Evolutionary conservation across 225 moss, liverwort and hornwort species (phyloP).

Genomic region (Bryum argenteum): DNA sequence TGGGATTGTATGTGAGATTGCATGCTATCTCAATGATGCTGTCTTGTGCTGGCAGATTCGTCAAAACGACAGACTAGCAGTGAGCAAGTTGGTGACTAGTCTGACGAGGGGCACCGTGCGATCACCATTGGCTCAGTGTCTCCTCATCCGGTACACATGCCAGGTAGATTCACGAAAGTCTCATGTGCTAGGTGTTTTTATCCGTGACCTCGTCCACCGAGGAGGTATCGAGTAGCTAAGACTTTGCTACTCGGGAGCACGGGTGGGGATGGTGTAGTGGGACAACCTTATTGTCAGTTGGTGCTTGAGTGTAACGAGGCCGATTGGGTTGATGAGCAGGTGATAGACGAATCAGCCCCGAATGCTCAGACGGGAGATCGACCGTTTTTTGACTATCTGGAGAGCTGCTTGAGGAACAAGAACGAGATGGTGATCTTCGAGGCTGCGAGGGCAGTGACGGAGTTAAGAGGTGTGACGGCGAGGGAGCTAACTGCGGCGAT

Average conservation of each 20-base stretch:
- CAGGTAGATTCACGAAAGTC: conserved; percentile 46
- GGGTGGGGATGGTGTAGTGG: too few species aligned
- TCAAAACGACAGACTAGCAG: conserved; percentile 86
- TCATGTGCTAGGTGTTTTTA: too few species aligned
- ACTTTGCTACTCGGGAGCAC: too few species aligned
- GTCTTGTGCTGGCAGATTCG: conserved; percentile 62
- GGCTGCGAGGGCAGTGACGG: conserved; percentile 79
- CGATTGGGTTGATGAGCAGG: conserved; percentile 35
- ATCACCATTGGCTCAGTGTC: conserved; percentile 80
- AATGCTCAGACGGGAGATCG: conserved; percentile 68
- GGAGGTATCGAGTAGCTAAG: too few species aligned
- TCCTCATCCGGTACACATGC: conserved; percentile 83
- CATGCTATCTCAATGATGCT: not conserved
- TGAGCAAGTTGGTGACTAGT: conserved; percentile 81
- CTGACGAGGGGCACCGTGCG: conserved; percentile 72
- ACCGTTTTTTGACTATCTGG: conserved; percentile 79
- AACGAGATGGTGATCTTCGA: conserved; percentile 89
- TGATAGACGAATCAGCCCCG: conserved; percentile 70
- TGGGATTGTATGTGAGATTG: too few species aligned
- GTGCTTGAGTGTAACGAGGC: too few species aligned
- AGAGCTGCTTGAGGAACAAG: conserved; percentile 75
- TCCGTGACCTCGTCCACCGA: too few species aligned
- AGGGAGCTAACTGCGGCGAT: conserved; percentile 82
- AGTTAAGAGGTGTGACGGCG: conserved; percentile 66
- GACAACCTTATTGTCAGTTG: too few species aligned